Conservation (phyloP, 495 filamentous ascomycete species). For the Rhypophila decipiens region DNA sequence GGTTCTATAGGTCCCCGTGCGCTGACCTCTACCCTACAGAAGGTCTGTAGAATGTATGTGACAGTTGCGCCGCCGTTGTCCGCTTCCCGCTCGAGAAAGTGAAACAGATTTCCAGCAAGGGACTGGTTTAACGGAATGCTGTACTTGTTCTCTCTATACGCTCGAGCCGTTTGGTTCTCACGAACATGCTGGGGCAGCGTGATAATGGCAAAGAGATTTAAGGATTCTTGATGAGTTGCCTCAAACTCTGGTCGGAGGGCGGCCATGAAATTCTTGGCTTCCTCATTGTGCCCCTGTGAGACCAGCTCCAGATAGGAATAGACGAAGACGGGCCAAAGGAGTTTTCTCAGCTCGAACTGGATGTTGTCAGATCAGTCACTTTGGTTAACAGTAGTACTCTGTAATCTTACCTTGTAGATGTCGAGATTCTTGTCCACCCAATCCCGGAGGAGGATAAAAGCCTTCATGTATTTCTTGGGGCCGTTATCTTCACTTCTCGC, state of each 20-base stretch:
- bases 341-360: constrained; percentile 76
- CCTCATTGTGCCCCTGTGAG: constrained; percentile 60
- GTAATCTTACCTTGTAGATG: constrained; percentile 70
- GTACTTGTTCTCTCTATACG: constrained; percentile 81
- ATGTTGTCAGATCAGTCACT: constrained; percentile 20
- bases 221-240: constrained; percentile 66
- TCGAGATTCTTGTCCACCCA: constrained; percentile 90
- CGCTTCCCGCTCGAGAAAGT: constrained; percentile 78
- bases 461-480: constrained; percentile 65
- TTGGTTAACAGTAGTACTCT: not conserved
- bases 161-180: constrained; percentile 61
- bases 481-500: constrained; percentile 58
- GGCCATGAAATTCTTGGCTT: constrained; percentile 65
- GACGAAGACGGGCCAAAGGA: constrained; percentile 89
- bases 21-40: constrained; percentile 65
- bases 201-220: constrained; percentile 61
- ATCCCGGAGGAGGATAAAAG: constrained; percentile 62
- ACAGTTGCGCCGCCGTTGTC: constrained; percentile 73
- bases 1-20: constrained; percentile 70
- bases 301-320: constrained; percentile 84
- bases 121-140: constrained; percentile 76
- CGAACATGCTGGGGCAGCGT: constrained; percentile 69
- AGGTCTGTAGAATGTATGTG: constrained; percentile 64
- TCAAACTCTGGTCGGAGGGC: constrained; percentile 63
- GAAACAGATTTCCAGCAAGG: constrained; percentile 70